phyloP scores from a whole-genome alignment of 176 grass and related monocot species.

The Aegilops tauschii region DNA sequence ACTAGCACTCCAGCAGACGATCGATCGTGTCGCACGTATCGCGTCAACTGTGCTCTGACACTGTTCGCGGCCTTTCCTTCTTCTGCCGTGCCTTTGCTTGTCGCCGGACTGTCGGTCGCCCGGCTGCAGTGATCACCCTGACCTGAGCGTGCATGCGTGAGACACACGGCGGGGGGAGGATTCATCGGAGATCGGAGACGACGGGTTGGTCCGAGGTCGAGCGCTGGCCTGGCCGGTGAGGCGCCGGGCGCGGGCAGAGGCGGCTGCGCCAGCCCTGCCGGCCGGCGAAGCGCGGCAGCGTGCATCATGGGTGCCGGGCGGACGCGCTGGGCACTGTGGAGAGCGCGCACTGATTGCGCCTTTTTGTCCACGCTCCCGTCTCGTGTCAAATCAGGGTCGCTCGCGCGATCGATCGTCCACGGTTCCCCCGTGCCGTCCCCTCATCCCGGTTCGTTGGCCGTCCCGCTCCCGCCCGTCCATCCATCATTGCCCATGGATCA shows the following conservation, averaged over 20 bases:
- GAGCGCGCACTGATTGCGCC: slow-evolving; percentile 17
- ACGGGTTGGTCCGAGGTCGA: no score
- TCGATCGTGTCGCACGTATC: slow-evolving; percentile 18
- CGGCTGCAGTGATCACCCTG: no score
- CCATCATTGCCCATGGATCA: slow-evolving; percentile 41
- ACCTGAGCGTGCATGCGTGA: no score
- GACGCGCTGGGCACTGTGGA: background rate
- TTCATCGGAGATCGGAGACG: no score
- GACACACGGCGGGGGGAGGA: background rate
- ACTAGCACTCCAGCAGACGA: background rate
- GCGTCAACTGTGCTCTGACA: background rate
- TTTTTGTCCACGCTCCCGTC: slow-evolving; percentile 12
- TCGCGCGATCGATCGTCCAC: background rate
- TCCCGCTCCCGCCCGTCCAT: background rate
- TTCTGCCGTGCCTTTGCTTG: background rate
- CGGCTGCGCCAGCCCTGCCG: no score
- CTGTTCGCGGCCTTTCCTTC: background rate
- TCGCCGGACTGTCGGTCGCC: background rate
- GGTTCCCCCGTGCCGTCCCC: background rate
- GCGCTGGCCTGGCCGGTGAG: no score
- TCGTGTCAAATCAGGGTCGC: slow-evolving; percentile 37
- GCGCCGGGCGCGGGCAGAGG: no score
- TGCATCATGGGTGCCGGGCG: no score
- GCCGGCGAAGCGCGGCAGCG: no score
- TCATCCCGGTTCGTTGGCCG: background rate